Conservation (phyloP, 805 yeast genomes). For the Blastobotrys terrestris region DNA sequence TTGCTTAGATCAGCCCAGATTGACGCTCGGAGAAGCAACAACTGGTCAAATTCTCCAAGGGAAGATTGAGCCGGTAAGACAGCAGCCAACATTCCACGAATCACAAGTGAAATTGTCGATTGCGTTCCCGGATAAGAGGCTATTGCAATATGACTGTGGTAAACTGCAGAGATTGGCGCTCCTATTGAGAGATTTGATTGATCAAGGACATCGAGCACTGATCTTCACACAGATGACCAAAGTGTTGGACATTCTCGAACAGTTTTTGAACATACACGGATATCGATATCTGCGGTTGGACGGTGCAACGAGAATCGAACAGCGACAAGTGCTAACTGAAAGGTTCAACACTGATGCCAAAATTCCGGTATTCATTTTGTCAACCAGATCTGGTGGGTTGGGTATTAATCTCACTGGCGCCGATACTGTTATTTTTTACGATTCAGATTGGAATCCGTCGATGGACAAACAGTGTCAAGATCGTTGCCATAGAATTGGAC, state of each 20-base stretch:
- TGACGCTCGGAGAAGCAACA: constrained; percentile 8
- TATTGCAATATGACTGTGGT: constrained; percentile 94
- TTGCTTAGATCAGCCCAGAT: constrained; percentile 52
- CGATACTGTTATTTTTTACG: constrained; percentile 84
- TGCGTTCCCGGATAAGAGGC: constrained; percentile 92
- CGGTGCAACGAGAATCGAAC: constrained; percentile 96
- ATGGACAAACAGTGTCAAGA: constrained; percentile 99
- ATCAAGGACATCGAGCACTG: constrained; percentile 86
- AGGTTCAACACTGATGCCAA: constrained; percentile 80
- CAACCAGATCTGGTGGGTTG: constrained; percentile 94
- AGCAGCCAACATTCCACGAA: constrained; percentile 56
- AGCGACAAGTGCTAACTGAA: constrained; percentile 90
- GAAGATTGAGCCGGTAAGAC: constrained; percentile 6
- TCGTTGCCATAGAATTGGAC: constrained; percentile 98
- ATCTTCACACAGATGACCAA: constrained; percentile 98
- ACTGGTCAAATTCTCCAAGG: not conserved
- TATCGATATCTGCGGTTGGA: constrained; percentile 90
- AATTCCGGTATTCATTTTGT: constrained; percentile 84
- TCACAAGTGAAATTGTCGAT: constrained; percentile 82
- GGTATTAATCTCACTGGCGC: constrained; percentile 85
- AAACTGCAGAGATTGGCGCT: constrained; percentile 80
- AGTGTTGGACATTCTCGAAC: constrained; percentile 88
- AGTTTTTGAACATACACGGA: constrained; percentile 89
- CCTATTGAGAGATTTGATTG: constrained; percentile 67
- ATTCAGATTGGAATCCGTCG: constrained; percentile 98